Evolutionary conservation across 148 eudicot species (phyloP), one percentile per base, ranked within the genome.

Genomic region (Fagopyrum homotropicum): DNA sequence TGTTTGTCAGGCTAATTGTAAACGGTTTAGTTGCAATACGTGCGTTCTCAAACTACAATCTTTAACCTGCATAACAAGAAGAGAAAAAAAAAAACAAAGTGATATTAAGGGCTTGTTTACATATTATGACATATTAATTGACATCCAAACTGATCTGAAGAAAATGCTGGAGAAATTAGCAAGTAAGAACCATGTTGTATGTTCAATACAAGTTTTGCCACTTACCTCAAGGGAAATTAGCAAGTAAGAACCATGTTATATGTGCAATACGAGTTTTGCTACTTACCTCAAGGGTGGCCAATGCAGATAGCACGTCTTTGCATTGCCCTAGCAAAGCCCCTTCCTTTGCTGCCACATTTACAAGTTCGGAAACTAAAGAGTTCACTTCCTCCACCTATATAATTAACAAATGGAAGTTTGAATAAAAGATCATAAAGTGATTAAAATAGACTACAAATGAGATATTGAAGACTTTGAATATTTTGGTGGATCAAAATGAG

Each of bases 31-130:
- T 83, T 93, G 98, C 85, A 93, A 79, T 75, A 84, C 78, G 80
- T 91, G 94, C 15, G 97, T 91, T 85, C 91, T 85, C 91, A 93
- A 78, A 87, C 95, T 91, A 89, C 86, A 88, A 78, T 93, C 84
- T 81, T 83, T 88, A 48, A 91, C 97, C 98, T 93, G 97, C 69
- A 45, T 55, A 40, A 19, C 68, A 54, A 0, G 30, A 12, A 9
- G 12, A 0, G 26, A 0, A 0, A 35, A 0, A 35, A 49, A 22
- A 49, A 70, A n/a, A n/a, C n/a, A n/a, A 16, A 22, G 12, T n/a
- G n/a, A 59, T 10, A 4, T 54, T 54, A 11, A 54, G n/a, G 19
- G 59, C 12, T 10, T n/a, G 4, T 10, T 54, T 54, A 54, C 12
- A 19, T 54, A 29, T 7, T 35, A 35, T 40, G 54, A 46, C 22